A percentile compares a stretch with the other conserved stretches of the same genome.
Evolutionary conservation across 2,329 filamentous ascomycete genomes (phyloP).

Genomic region (Apiospora koreana): DNA sequence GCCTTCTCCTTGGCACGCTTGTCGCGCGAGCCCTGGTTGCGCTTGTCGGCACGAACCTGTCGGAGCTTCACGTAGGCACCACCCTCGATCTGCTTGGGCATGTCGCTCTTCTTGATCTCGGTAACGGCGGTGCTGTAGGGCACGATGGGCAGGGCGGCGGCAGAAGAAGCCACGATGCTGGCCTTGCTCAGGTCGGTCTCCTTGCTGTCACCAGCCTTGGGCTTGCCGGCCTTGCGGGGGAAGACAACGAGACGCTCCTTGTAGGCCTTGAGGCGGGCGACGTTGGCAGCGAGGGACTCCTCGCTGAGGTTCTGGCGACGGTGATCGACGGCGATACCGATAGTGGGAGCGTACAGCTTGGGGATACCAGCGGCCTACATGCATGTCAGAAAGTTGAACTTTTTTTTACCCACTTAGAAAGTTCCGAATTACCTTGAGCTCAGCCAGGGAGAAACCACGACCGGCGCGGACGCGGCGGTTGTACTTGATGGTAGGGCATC

Average conservation of each 20-base stretch:
- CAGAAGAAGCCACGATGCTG: slow-evolving; percentile 57
- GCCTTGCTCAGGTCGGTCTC: slow-evolving; percentile 71
- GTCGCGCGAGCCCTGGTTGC: slow-evolving; percentile 81
- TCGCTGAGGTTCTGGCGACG: slow-evolving; percentile 97
- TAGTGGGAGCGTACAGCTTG: slow-evolving; percentile 89
- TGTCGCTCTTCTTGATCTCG: slow-evolving; percentile 79
- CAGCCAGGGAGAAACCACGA: slow-evolving; percentile 95
- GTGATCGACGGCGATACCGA: slow-evolving; percentile 95
- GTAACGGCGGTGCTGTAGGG: slow-evolving; percentile 65
- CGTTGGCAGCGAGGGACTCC: slow-evolving; percentile 92
- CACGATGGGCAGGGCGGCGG: slow-evolving; percentile 70
- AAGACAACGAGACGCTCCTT: slow-evolving; percentile 95
- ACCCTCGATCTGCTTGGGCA: slow-evolving; percentile 75
- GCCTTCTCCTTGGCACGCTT: slow-evolving; percentile 91
- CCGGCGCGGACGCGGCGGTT: slow-evolving; percentile 96
- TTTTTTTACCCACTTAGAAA: background rate
- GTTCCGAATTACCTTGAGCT: slow-evolving; percentile 81
- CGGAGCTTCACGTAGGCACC: slow-evolving; percentile 87
- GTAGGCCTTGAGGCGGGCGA: slow-evolving; percentile 98
- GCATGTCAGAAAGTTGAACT: background rate
- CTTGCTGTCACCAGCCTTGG: slow-evolving; percentile 91
- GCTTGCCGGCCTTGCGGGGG: slow-evolving; percentile 90
- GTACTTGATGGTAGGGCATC: slow-evolving; percentile 98
- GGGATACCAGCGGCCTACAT: slow-evolving; percentile 88
- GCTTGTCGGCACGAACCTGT: slow-evolving; percentile 79